These are phyloP conservation scores for Podila epigama DNA, from an alignment of 192 early-diverging fungal species.

Conservation along the genomic window DNA sequence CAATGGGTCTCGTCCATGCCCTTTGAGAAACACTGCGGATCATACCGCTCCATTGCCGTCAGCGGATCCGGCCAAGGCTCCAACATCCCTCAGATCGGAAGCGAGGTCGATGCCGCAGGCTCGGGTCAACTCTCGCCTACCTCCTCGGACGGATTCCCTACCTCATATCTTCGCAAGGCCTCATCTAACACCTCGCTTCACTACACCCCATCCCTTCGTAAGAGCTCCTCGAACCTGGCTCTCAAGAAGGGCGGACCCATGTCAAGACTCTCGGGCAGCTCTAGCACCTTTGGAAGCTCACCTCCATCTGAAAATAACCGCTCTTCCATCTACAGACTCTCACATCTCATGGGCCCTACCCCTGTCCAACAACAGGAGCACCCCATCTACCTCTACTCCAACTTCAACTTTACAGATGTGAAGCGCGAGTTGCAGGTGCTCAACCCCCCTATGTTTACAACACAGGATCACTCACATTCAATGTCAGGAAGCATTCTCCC, in stretches of 20 bases:
- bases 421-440: slow-evolving; percentile 79
- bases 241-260: slow-evolving; percentile 39
- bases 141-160: slow-evolving; percentile 28
- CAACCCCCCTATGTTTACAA: slow-evolving; percentile 63
- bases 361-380: slow-evolving; percentile 60
- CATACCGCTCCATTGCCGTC: slow-evolving; percentile 80
- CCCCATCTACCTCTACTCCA: slow-evolving; percentile 79
- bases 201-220: slow-evolving; percentile 34
- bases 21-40: slow-evolving; percentile 78
- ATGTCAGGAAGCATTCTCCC: slow-evolving; percentile 71
- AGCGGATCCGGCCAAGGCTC: slow-evolving; percentile 56
- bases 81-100: slow-evolving; percentile 50
- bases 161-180: slow-evolving; percentile 26
- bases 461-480: slow-evolving; percentile 73
- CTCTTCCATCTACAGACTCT: slow-evolving; percentile 43
- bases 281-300: slow-evolving; percentile 37
- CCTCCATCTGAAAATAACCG: slow-evolving; percentile 31
- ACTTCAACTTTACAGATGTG: slow-evolving; percentile 83
- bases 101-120: slow-evolving; percentile 20
- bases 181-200: slow-evolving; percentile 18
- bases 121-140: slow-evolving; percentile 15
- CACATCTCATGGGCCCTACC: slow-evolving; percentile 19
- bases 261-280: slow-evolving; percentile 33
- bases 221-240: slow-evolving; percentile 38
- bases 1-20: slow-evolving; percentile 72